Percentiles rank a stretch among this genome's conserved stretches.
Evolutionary conservation across 306 rosid genomes (phyloP).

Genomic region (Casuarina cunninghamiana): DNA sequence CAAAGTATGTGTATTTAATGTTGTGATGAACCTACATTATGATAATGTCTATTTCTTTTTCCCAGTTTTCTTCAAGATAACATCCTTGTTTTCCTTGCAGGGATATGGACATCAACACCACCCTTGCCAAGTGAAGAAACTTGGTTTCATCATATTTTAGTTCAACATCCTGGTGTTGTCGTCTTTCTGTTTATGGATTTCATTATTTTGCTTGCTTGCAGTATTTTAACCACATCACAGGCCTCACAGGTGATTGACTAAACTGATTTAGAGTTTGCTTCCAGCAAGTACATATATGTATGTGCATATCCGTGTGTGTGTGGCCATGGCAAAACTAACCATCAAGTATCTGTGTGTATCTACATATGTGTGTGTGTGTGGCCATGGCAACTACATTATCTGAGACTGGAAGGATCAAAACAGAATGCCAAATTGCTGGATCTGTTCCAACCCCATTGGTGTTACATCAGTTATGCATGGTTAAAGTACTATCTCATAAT

Average conservation of each 20-base stretch:
- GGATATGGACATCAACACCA: slow-evolving; percentile 59
- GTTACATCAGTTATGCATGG: too few species aligned
- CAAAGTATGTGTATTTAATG: slow-evolving; percentile 60
- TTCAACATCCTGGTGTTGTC: slow-evolving; percentile 61
- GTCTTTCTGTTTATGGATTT: slow-evolving; percentile 60
- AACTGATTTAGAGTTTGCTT: slow-evolving; percentile 16
- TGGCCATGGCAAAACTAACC: too few species aligned
- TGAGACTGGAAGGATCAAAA: neutral
- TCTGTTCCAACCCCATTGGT: too few species aligned
- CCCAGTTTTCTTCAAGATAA: slow-evolving; percentile 24
- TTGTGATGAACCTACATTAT: slow-evolving; percentile 23
- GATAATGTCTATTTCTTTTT: slow-evolving; percentile 8
- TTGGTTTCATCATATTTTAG: slow-evolving; percentile 60
- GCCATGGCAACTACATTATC: neutral
- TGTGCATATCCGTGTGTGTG: neutral
- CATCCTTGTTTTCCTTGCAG: slow-evolving; percentile 48
- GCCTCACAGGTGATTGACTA: slow-evolving; percentile 64
- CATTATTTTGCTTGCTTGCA: slow-evolving; percentile 42
- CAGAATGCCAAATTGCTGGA: too few species aligned
- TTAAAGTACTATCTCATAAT: too few species aligned
- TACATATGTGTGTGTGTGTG: too few species aligned
- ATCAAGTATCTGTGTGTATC: too few species aligned
- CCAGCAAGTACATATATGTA: slow-evolving; percentile 4
- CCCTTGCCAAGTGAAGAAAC: slow-evolving; percentile 52
- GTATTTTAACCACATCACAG: slow-evolving; percentile 67